Conservation (phyloP, 2,329 filamentous ascomycete species). For the Cryphonectria japonica region DNA sequence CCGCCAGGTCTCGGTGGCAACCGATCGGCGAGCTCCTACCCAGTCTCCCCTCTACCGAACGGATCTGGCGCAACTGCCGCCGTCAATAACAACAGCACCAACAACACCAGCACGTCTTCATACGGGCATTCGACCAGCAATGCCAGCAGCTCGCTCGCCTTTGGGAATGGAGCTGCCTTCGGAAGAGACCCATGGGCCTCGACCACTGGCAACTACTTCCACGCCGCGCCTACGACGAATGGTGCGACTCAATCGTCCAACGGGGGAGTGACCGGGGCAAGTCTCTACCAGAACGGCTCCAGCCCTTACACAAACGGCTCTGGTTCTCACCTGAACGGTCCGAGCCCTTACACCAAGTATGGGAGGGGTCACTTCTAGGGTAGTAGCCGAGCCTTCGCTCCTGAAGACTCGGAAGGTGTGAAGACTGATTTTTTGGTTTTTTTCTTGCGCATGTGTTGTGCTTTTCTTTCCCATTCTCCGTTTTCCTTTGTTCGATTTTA, state of each 20-base stretch:
- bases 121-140: conserved; percentile 15
- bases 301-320: neutral
- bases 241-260: neutral
- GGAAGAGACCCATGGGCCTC: conserved; percentile 21
- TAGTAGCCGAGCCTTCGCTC: neutral
- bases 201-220: conserved; percentile 9
- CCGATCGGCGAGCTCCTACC: conserved; percentile 30
- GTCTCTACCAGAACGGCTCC: neutral
- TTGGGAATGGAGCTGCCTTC: conserved; percentile 10
- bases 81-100: neutral
- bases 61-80: neutral
- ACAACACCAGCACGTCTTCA: neutral
- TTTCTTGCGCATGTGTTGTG: neutral
- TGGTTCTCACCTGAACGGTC: neutral
- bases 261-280: neutral
- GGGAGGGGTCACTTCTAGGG: conserved; percentile 12
- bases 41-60: conserved; percentile 14
- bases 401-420: neutral
- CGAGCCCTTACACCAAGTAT: conserved; percentile 5
- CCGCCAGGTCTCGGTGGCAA: conserved; percentile 65
- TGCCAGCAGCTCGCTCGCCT: conserved; percentile 6
- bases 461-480: neutral
- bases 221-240: conserved; percentile 5
- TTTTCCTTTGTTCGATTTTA: conserved; percentile 7
- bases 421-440: neutral